A percentile compares a stretch with the other conserved stretches of the same genome.
phyloP scores from a whole-genome alignment of 106 monocot species.

The Dendrobium huoshanense region DNA sequence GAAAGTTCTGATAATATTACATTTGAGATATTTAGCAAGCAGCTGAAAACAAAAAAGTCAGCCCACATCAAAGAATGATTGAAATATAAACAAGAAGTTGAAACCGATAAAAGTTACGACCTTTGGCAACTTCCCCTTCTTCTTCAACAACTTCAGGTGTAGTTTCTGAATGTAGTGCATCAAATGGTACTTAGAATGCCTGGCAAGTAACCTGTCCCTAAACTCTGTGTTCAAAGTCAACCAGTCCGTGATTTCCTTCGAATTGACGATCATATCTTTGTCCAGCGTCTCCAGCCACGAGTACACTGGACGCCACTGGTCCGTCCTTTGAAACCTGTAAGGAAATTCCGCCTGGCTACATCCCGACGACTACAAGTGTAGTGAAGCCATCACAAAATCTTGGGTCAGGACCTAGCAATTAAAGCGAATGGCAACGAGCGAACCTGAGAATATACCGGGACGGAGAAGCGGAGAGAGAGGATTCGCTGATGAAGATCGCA shows the following conservation, averaged over 20 bases:
- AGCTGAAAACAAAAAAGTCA: background rate
- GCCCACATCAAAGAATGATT: background rate
- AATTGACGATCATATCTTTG: constrained; percentile 33
- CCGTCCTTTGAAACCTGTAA: constrained; percentile 63
- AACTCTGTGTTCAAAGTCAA: constrained; percentile 38
- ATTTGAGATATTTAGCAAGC: background rate
- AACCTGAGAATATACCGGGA: constrained; percentile 5
- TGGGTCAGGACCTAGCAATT: too few species aligned
- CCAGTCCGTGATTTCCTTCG: constrained; percentile 58
- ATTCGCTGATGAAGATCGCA: constrained; percentile 23
- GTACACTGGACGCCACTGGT: constrained; percentile 71
- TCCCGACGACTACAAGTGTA: constrained; percentile 2
- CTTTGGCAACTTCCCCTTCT: constrained; percentile 63
- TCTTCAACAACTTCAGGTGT: constrained; percentile 70
- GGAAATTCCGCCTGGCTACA: constrained; percentile 25
- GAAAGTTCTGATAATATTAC: background rate
- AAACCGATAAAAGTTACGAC: constrained; percentile 12
- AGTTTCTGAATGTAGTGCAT: constrained; percentile 71
- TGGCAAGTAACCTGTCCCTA: constrained; percentile 35
- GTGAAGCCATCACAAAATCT: background rate
- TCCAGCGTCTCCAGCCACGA: constrained; percentile 67
- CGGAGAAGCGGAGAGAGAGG: constrained; percentile 14
- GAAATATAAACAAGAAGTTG: background rate
- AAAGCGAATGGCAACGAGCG: background rate
- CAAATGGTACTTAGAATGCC: constrained; percentile 67